Conservation (phyloP, 768 basidiomycete genomes). For the Boletus coccyginus region DNA sequence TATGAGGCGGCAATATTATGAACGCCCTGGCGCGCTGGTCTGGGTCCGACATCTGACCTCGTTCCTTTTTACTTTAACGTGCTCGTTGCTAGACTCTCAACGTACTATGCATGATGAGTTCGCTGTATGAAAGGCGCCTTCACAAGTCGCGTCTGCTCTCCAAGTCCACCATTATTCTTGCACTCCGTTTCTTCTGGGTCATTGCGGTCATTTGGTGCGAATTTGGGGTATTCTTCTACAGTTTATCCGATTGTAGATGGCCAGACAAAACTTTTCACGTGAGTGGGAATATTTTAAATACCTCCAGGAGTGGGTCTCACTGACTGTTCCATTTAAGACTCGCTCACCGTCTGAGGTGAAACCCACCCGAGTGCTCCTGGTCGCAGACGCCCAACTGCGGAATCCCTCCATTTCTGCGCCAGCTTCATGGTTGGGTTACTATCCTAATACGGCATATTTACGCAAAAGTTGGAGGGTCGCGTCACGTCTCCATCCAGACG, state of each 20-base stretch:
- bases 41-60: neutral
- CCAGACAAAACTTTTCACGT: constrained; percentile 40
- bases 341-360: constrained; percentile 10
- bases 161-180: constrained; percentile 37
- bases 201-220: constrained; percentile 65
- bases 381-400: constrained; percentile 67
- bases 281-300: constrained; percentile 8
- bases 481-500: constrained; percentile 54
- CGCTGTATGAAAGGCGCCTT: constrained; percentile 28
- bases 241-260: constrained; percentile 59
- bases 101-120: constrained; percentile 28
- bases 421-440: constrained; percentile 43
- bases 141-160: constrained; percentile 23
- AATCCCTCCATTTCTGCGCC: constrained; percentile 31
- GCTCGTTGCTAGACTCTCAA: neutral
- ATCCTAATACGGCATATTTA: constrained; percentile 53
- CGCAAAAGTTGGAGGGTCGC: constrained; percentile 70
- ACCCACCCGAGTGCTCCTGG: constrained; percentile 58
- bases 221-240: constrained; percentile 55
- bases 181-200: constrained; percentile 52
- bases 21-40: neutral
- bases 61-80: neutral
- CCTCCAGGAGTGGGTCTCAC: neutral
- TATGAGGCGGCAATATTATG: constrained; percentile 8
- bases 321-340: constrained; percentile 11